Evolutionary conservation across 768 basidiomycete species (phyloP).

Genomic region (Lanmaoa pseudosensibilis): DNA sequence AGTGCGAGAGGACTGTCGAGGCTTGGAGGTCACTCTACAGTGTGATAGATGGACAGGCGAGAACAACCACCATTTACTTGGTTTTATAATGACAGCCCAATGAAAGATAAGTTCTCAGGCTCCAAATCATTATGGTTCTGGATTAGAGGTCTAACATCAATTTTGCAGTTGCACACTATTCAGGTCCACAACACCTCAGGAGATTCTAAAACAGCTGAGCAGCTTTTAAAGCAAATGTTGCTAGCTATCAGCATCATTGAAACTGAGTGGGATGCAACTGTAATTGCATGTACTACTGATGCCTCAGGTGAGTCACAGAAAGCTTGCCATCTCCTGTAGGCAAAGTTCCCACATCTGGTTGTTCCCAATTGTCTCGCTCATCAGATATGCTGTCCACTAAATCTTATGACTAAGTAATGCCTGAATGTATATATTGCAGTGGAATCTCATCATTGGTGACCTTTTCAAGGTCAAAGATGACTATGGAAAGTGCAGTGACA

Average conservation of each 20-base stretch:
- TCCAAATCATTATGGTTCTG: no score
- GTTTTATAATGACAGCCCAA: not conserved
- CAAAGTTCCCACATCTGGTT: constrained; percentile 28
- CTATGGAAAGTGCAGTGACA: constrained; percentile 21
- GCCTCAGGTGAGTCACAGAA: constrained; percentile 36
- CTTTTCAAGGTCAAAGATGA: constrained; percentile 33
- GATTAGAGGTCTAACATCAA: no score
- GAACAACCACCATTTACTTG: no score
- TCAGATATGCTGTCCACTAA: constrained; percentile 27
- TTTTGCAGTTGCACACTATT: constrained; percentile 28
- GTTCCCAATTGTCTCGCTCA: constrained; percentile 38
- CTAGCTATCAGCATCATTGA: constrained; percentile 20
- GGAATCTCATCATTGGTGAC: constrained; percentile 42
- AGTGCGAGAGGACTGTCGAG: no score
- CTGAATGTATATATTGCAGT: constrained; percentile 14
- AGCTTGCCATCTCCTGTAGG: constrained; percentile 19
- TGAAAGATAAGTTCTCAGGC: no score
- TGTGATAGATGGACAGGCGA: constrained; percentile 38
- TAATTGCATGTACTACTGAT: constrained; percentile 35
- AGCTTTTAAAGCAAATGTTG: constrained; percentile 26
- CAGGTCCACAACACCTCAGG: constrained; percentile 32
- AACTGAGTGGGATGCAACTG: constrained; percentile 22
- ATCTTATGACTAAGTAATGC: no score
- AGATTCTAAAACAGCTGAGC: constrained; percentile 34
- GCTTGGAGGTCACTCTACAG: constrained; percentile 28